A percentile compares a stretch with the other conserved stretches of the same genome.
Evolutionary conservation across 2,329 filamentous ascomycete genomes (phyloP).

Genomic region (Colletotrichum zoysiae): DNA sequence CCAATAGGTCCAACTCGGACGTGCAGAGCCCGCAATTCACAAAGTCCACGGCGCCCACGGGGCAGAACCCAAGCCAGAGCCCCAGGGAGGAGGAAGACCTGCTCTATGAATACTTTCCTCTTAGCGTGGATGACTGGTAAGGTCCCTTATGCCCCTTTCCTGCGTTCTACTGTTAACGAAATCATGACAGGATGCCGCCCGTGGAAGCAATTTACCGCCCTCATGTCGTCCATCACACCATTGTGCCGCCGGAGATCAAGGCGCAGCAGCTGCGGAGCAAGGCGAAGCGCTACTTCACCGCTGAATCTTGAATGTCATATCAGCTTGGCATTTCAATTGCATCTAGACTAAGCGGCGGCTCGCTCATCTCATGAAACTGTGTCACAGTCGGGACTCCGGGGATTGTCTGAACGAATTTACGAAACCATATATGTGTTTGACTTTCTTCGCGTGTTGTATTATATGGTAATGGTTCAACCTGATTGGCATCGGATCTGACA

Average conservation of each 20-base stretch:
- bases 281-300: constrained; percentile 79
- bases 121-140: constrained; percentile 89
- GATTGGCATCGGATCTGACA: neutral
- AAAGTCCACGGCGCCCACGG: constrained; percentile 52
- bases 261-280: constrained; percentile 75
- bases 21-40: constrained; percentile 63
- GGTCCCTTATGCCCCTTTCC: constrained; percentile 34
- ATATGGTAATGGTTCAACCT: neutral
- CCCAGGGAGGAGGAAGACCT: constrained; percentile 83
- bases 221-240: constrained; percentile 92
- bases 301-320: constrained; percentile 60
- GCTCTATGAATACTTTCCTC: constrained; percentile 94
- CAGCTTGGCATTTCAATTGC: neutral
- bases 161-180: constrained; percentile 42
- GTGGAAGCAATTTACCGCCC: constrained; percentile 92
- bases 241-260: constrained; percentile 76
- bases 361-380: neutral
- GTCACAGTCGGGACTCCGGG: neutral
- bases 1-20: constrained; percentile 64
- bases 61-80: constrained; percentile 64
- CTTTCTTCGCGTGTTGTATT: constrained; percentile 7
- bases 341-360: neutral
- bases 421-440: constrained; percentile 18
- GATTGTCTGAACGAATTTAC: constrained; percentile 29
- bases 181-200: constrained; percentile 76